Base-by-base conservation (phyloP, 2,329 filamentous ascomycete genomes). In the Alternaria triticina region DNA sequence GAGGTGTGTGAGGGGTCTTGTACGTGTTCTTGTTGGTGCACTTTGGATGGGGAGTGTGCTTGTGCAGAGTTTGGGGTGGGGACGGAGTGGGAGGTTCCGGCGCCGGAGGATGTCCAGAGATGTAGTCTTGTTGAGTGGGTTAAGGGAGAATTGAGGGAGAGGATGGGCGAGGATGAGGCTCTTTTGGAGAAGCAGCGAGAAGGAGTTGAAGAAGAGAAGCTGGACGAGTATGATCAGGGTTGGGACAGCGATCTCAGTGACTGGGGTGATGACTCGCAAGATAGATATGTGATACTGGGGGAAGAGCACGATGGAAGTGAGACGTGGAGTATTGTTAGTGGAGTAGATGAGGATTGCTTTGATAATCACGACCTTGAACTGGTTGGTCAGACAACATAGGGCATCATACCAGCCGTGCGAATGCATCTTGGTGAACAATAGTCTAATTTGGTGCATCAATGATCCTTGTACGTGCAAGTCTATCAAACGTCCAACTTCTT, bases 401-500 rank as follows among this genome's bases (percentile, higher is more conserved):
- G 46, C 2, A 50, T 9, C 8, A 40, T 17, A 40, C 36, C 36
- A 40, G 36, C 36, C 9, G 9, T 40, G 36, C 8, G 23, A 51
- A 13, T 20, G 15, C 49, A n/a, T 22, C 17, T 51, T 23, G 6
- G 30, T 36, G 17, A 51, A 36, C 17, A 23, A 36, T 11, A 15
- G 15, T 51, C 11, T 52, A 20, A 8, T 36, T 40, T 5, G 28
- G 20, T 20, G 17, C 0, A 6, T 40, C 20, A 12, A 25, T 23
- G 13, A 36, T 15, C 11, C 9, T 6, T 8, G 25, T 33, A 5
- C 20, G 23, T 40, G 13, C 30, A 40, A 12, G 20, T 44, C 44
- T 10, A 20, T 66, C 51, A 71, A 44, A 69, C 64, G 0, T 65
- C 58, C 4, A 68, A 36, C 47, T 69, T 64, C 54, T 68, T 64